phyloP scores from a whole-genome alignment of 306 rosid species.

The Trifolium fragiferum region DNA sequence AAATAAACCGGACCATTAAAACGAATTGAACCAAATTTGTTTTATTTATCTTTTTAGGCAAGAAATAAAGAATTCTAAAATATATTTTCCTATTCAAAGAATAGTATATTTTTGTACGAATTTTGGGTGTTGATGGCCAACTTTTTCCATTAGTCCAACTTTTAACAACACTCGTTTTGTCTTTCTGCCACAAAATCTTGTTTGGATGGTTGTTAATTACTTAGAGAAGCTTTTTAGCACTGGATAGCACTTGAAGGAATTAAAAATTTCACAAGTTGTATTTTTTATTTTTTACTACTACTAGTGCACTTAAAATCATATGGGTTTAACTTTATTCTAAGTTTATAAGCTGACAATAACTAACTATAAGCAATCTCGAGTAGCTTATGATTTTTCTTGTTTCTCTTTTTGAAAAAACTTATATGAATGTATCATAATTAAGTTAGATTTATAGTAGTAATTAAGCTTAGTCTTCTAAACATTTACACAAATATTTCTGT shows the following conservation, averaged over 20 bases:
- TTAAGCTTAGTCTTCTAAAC: too few relatives aligned
- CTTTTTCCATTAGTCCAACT: not conserved
- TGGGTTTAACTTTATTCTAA: not conserved
- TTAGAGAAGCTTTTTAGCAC: not conserved
- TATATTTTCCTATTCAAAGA: not conserved
- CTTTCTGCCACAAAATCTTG: not conserved
- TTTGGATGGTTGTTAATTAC: not conserved
- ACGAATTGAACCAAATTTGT: too few relatives aligned
- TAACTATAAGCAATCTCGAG: not conserved
- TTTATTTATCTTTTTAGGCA: too few relatives aligned
- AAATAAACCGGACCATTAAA: too few relatives aligned
- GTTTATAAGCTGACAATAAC: not conserved
- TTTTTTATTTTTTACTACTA: not conserved
- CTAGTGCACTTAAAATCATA: conserved; percentile 2
- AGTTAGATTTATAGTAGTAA: too few relatives aligned
- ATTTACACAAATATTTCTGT: not conserved
- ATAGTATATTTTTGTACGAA: not conserved
- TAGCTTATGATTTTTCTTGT: too few relatives aligned
- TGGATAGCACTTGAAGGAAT: conserved; percentile 16
- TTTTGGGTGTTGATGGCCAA: not conserved
- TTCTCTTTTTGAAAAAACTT: too few relatives aligned
- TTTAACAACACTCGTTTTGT: not conserved
- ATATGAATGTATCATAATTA: too few relatives aligned
- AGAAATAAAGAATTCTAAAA: not conserved
- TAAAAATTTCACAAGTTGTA: conserved; percentile 6